phyloP scores from a whole-genome alignment of 805 yeast genomes.

The Zygosaccharomyces siamensis region DNA sequence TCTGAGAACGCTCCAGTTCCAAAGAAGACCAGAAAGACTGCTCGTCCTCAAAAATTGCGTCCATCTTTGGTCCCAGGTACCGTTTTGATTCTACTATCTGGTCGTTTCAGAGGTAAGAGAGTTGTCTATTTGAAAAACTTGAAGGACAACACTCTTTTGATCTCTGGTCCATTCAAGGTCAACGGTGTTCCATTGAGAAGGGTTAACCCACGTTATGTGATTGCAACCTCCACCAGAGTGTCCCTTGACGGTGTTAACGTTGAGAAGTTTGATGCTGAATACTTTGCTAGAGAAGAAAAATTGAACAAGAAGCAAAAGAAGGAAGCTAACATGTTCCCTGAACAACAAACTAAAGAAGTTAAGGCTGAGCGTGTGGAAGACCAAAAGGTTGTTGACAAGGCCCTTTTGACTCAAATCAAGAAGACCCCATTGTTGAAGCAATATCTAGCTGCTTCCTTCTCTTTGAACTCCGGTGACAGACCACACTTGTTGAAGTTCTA shows the following conservation, averaged over 20 bases:
- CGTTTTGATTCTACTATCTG: slow-evolving; percentile 94
- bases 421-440: slow-evolving; percentile 95
- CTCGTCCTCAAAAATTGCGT: slow-evolving; percentile 92
- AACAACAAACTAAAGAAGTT: slow-evolving; percentile 75
- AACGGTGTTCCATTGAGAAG: slow-evolving; percentile 99
- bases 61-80: slow-evolving; percentile 97
- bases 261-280: slow-evolving; percentile 85
- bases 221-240: slow-evolving; percentile 95
- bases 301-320: slow-evolving; percentile 74
- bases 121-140: slow-evolving; percentile 95
- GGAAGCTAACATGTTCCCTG: slow-evolving; percentile 88
- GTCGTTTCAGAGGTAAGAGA: slow-evolving; percentile 99
- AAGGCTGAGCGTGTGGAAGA: slow-evolving; percentile 92
- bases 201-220: slow-evolving; percentile 97
- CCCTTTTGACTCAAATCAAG: slow-evolving; percentile 89
- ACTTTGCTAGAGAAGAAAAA: slow-evolving; percentile 91
- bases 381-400: slow-evolving; percentile 93
- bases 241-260: slow-evolving; percentile 75
- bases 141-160: slow-evolving; percentile 96
- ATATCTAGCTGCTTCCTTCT: slow-evolving; percentile 92
- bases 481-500: slow-evolving; percentile 98
- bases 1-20: slow-evolving; percentile 86
- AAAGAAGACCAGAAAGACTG: slow-evolving; percentile 84
- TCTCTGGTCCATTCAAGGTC: slow-evolving; percentile 98
- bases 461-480: slow-evolving; percentile 96